Conservation (phyloP, 1,284 basidiomycete species). For the Tausonia pullulans region DNA sequence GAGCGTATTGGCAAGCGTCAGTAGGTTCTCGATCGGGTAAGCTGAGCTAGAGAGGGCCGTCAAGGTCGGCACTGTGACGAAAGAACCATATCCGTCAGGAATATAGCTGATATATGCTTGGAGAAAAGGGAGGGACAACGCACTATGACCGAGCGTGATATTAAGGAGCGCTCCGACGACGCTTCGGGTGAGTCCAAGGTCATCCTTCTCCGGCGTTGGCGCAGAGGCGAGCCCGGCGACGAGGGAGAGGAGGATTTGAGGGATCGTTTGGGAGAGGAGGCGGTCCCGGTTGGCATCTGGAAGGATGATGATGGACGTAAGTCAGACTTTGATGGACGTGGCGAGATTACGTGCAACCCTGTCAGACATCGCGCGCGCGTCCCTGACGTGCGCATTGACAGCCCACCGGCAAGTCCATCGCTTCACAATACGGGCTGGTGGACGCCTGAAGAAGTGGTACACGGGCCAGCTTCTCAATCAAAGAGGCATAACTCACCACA, state of each 20-base stretch:
- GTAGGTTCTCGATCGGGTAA: slow-evolving; percentile 4
- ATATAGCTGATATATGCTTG: background rate
- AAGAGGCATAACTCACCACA: slow-evolving; percentile 8
- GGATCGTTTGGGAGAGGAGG: slow-evolving; percentile 5
- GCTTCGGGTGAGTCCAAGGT: background rate
- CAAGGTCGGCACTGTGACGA: background rate
- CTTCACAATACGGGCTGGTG: no score
- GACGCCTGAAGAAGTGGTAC: no score
- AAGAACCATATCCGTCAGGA: background rate
- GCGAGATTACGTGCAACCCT: background rate
- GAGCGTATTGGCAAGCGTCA: background rate
- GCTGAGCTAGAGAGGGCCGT: background rate
- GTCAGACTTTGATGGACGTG: background rate
- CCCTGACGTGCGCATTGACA: no score
- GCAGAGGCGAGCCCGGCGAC: background rate
- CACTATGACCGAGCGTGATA: slow-evolving; percentile 12
- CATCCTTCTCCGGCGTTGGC: background rate
- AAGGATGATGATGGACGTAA: background rate
- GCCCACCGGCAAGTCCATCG: no score
- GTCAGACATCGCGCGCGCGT: background rate
- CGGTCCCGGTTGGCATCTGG: slow-evolving; percentile 3
- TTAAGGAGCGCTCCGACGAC: slow-evolving; percentile 13
- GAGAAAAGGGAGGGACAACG: background rate
- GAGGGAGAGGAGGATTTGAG: slow-evolving; percentile 3
- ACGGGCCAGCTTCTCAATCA: no score